A percentile compares a stretch with the other conserved stretches of the same genome.
These are phyloP conservation scores for Tribonema minus DNA, from an alignment of 108 stramenopile genomes.

Conservation along the genomic window DNA sequence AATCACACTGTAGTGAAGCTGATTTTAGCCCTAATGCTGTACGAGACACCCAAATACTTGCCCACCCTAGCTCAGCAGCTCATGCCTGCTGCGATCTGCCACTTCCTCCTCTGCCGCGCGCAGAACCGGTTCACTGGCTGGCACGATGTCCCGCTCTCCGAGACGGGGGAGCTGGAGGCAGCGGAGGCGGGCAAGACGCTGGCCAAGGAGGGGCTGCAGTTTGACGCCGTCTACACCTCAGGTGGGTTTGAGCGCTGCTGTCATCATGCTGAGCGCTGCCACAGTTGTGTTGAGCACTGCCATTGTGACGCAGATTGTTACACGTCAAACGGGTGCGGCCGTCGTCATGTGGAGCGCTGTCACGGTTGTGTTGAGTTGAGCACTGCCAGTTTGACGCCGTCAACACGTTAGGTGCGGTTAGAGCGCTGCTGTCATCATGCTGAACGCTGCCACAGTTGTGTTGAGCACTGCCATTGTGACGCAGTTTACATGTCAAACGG, in stretches of 20 bases:
- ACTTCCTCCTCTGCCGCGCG: too few relatives aligned
- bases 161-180: slow-evolving; percentile 4
- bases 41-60: too few relatives aligned
- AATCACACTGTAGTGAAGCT: too few relatives aligned
- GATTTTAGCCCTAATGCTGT: too few relatives aligned
- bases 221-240: slow-evolving; percentile 69
- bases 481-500: too few relatives aligned
- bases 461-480: neutral
- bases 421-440: slow-evolving; percentile 6
- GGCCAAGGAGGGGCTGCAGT: neutral
- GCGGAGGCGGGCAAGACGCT: neutral
- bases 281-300: neutral
- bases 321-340: too few relatives aligned
- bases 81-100: too few relatives aligned
- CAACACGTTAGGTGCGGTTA: slow-evolving; percentile 64
- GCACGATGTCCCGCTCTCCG: neutral
- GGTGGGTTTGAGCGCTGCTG: slow-evolving; percentile 10
- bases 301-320: too few relatives aligned
- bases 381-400: slow-evolving; percentile 51
- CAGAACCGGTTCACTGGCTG: neutral
- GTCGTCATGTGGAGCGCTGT: too few relatives aligned
- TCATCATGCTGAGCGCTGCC: slow-evolving; percentile 59
- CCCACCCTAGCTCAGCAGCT: too few relatives aligned
- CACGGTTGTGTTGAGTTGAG: too few relatives aligned
- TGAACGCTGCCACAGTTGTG: slow-evolving; percentile 53